Conservation (phyloP, 441 rosid genomes). For the Breynia disticha region DNA sequence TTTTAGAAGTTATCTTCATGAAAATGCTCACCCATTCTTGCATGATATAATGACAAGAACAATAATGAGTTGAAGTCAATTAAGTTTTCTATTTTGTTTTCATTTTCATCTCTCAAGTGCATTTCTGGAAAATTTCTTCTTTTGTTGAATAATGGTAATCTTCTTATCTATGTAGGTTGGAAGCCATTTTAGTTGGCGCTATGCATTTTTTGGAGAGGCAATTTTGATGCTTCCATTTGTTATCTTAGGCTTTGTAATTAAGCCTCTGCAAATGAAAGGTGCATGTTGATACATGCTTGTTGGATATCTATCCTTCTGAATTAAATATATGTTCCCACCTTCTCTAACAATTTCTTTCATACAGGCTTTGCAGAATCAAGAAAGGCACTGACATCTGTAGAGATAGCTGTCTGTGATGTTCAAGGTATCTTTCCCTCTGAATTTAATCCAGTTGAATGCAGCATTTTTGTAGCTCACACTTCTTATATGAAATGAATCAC, state of each 20-base stretch:
- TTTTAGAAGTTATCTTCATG: background rate
- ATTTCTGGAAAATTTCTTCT: background rate
- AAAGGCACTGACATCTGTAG: slow-evolving; percentile 29
- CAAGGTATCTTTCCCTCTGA: slow-evolving; percentile 30
- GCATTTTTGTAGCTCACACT: too few relatives aligned
- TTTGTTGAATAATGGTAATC: slow-evolving; percentile 5
- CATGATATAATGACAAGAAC: too few relatives aligned
- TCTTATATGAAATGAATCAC: too few relatives aligned
- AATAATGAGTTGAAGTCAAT: too few relatives aligned
- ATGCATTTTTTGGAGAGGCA: slow-evolving; percentile 87
- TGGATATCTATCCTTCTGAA: slow-evolving; percentile 2
- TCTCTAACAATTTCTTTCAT: slow-evolving; percentile 16
- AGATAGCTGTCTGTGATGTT: slow-evolving; percentile 26
- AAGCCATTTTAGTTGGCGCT: slow-evolving; percentile 57
- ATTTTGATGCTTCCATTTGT: slow-evolving; percentile 75
- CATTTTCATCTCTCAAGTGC: background rate
- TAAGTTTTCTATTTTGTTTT: background rate
- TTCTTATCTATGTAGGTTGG: slow-evolving; percentile 47
- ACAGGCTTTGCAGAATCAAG: slow-evolving; percentile 61
- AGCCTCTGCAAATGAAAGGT: slow-evolving; percentile 91
- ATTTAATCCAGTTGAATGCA: too few relatives aligned
- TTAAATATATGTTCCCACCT: slow-evolving; percentile 7
- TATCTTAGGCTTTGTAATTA: slow-evolving; percentile 58
- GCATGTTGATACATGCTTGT: slow-evolving; percentile 31
- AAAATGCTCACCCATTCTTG: background rate